These are phyloP conservation scores for Didymella sp. DNA, from an alignment of 2,329 filamentous ascomycete genomes.

Conservation along the genomic window DNA sequence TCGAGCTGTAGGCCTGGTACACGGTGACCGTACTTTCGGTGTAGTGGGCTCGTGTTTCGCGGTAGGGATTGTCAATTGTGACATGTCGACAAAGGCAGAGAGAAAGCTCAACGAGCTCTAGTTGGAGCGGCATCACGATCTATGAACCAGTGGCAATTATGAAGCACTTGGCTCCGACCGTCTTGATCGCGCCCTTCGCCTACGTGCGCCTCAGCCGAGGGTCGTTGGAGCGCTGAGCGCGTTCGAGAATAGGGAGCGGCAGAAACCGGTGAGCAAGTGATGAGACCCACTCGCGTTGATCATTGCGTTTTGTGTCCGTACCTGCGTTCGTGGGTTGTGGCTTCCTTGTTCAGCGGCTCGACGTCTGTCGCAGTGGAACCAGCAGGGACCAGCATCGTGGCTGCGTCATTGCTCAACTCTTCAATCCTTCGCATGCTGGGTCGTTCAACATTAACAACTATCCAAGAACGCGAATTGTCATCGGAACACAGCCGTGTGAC, in stretches of 20 bases:
- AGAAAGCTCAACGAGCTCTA: neutral
- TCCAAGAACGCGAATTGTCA: neutral
- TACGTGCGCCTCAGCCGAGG: neutral
- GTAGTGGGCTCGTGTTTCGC: neutral
- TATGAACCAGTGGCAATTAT: neutral
- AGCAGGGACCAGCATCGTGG: neutral
- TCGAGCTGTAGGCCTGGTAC: conserved; percentile 1
- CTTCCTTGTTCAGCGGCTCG: conserved; percentile 2
- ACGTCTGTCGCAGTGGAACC: neutral
- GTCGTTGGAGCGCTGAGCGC: neutral
- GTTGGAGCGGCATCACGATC: too few species aligned
- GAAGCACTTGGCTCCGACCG: neutral
- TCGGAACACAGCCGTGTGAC: neutral
- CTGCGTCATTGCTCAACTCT: neutral
- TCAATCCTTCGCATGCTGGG: neutral
- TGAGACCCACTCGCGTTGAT: neutral
- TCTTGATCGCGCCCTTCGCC: neutral
- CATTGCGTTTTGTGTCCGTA: neutral
- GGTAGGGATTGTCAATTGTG: neutral
- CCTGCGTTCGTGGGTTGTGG: neutral
- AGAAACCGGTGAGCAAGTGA: conserved; percentile 2
- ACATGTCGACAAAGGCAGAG: neutral
- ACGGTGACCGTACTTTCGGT: neutral
- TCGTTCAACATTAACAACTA: neutral
- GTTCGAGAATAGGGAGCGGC: neutral